Percentiles rank a stretch among this genome's conserved stretches.
Evolutionary conservation across 179 eudicot genomes (phyloP).

Genomic region (Patellifolia procumbens): DNA sequence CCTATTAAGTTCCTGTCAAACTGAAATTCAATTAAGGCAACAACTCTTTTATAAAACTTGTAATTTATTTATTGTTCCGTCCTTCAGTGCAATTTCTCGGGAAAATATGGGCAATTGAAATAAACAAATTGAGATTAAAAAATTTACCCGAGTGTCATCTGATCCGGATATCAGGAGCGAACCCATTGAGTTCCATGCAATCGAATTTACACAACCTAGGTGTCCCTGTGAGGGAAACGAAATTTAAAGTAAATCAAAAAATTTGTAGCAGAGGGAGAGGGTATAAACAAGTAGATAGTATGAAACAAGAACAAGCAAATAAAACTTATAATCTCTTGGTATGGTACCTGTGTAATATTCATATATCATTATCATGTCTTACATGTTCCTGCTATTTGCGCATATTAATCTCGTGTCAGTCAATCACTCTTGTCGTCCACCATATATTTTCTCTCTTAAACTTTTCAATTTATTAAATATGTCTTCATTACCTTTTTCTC

Average conservation of each 20-base stretch:
- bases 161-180: slow-evolving; percentile 92
- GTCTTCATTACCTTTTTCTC: too few species aligned
- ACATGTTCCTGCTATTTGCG: not conserved
- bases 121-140: slow-evolving; percentile 2
- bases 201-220: slow-evolving; percentile 81
- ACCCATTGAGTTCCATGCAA: slow-evolving; percentile 92
- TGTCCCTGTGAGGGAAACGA: slow-evolving; percentile 64
- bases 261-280: not conserved
- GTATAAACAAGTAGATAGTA: not conserved
- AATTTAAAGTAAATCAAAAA: not conserved
- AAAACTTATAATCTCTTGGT: too few species aligned
- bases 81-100: not conserved
- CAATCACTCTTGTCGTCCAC: too few species aligned
- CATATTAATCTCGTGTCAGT: not conserved
- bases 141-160: slow-evolving; percentile 79
- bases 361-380: not conserved
- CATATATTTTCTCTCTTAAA: too few species aligned
- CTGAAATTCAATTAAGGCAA: not conserved
- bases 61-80: not conserved
- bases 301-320: not conserved
- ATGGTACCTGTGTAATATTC: not conserved
- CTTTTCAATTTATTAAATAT: too few species aligned
- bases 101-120: not conserved
- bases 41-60: not conserved
- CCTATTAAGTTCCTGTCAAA: not conserved